Base-by-base conservation (phyloP, 176 grass and related monocot genomes). In the Zea luxurians region DNA sequence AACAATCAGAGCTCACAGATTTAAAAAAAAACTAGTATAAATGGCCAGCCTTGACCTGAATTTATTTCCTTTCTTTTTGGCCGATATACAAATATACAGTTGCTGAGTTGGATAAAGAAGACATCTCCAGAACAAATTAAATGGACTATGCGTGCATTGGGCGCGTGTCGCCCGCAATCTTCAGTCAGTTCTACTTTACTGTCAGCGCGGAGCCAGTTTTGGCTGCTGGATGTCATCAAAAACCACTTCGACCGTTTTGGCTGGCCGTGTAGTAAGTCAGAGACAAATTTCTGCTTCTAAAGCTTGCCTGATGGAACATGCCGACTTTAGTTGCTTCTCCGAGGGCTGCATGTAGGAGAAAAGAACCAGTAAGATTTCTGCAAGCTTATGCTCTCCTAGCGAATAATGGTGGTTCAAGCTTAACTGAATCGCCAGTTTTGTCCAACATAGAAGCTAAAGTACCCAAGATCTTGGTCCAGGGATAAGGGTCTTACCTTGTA, bases 11-110 rank as follows among this genome's bases (percentile, higher is more conserved):
- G 4, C 47, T 42, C 41, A 42, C 4, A 42, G 41, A 42, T 42
- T 42, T 12, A 4, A n/a, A 55, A 9, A 7, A 18, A 18, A 58
- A 58, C 17, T 20, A 58, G n/a, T 20, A 58, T 18, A 8, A 66
- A 57, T 58, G 41, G 49, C 7, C 48, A 79, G 13, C 64, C 44
- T 54, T 68, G 27, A 27, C 2, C 62, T 53, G 15, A 44, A 70
- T 76, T 55, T 45, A 17, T 70, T 7, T 47, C 1, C 7, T 64
- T 3, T 64, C 11, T 43, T 6, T 61, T 36, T 43, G 42, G 61
- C 35, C 8, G 13, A 37, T 75, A 52, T 71, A 72, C 73, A 73
- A 71, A 84, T 84, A 41, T 88, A 77, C 65, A 84, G 1, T 80
- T 84, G 68, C 9, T 8, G 7, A 27, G 58, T 27, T 27, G 9